Evolutionary conservation across 164 flowering plant species (phyloP).

Genomic region (Piper longum): DNA sequence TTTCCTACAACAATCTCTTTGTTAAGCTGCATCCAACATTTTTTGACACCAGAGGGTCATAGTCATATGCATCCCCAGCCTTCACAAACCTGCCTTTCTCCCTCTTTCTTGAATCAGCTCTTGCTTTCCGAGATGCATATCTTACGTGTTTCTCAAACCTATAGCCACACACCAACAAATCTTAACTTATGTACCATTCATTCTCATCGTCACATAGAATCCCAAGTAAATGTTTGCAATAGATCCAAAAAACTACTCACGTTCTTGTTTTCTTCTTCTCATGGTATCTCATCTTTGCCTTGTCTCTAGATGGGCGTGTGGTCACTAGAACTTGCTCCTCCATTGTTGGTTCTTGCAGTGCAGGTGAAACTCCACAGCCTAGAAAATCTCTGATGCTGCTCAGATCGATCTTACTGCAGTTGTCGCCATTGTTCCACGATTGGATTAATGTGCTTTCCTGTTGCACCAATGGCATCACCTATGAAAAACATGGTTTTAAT

Average conservation of each 20-base stretch:
- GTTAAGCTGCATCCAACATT: neutral
- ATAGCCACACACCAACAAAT: neutral
- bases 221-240: too few relatives aligned
- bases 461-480: conserved; percentile 29
- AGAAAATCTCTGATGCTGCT: conserved; percentile 46
- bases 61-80: conserved; percentile 52
- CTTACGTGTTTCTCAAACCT: conserved; percentile 53
- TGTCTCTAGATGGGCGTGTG: conserved; percentile 46
- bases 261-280: conserved; percentile 69
- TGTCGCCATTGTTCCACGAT: conserved; percentile 19
- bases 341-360: conserved; percentile 38
- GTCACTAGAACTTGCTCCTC: conserved; percentile 47
- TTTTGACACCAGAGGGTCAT: conserved; percentile 25
- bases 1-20: too few relatives aligned
- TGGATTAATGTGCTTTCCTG: conserved; percentile 32
- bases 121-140: conserved; percentile 53
- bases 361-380: conserved; percentile 58
- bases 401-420: conserved; percentile 24
- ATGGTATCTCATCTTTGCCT: conserved; percentile 72
- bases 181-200: neutral
- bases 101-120: conserved; percentile 54
- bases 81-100: conserved; percentile 58
- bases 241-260: conserved; percentile 12
- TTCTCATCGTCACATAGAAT: neutral
- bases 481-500: neutral